Base-by-base conservation (phyloP, 345 rosid genomes). In the Cardiospermum halicacabum region DNA sequence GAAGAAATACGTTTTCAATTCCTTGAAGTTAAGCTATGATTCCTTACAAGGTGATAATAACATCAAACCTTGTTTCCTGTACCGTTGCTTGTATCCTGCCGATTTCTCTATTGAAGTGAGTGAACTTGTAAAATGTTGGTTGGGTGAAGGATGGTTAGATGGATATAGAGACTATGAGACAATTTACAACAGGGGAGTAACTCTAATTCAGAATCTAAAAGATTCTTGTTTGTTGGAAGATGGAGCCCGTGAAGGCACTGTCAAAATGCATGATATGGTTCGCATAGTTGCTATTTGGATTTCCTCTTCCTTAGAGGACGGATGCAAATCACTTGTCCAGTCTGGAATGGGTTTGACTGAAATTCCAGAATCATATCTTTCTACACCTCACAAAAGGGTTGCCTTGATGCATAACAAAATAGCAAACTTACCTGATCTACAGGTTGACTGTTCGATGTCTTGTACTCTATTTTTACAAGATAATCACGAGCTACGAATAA, bases 221-320 rank as follows among this genome's bases (percentile, higher is more conserved):
- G 82, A 77, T 48, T 68, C 69, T n/a, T 81, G 81, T 61, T 63
- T 81, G 56, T 45, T 81, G 22, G 86, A 81, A 71, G 59, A 74
- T 11, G 86, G 81, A 36, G 74, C 21, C 7, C 26, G 55, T 36
- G 50, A 48, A n/a, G 75, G 58, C 26, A 74, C 72, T 2, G 66
- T 79, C 15, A 84, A 74, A 67, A 79, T 84, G 84, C 84, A 84
- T 56, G 79, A 70, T 40, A 62, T 84, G 34, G 76, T 81, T 8
- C 69, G 84, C 1, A 85, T 79, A 55, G 73, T 79, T 34, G 76
- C 84, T 5, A 56, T 81, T 37, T 73, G 81, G 80, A 64, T 79
- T 25, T 63, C 73, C 58, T 69, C 58, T n/a, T 62, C 68, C 47
- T 57, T 45, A 2, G 71, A 71, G 36, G 58, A 60, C 62, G 67